A percentile compares a stretch with the other conserved stretches of the same genome.
These are phyloP conservation scores for Oryza glumipatula DNA, from an alignment of 176 grass and related monocot species.

Conservation along the genomic window DNA sequence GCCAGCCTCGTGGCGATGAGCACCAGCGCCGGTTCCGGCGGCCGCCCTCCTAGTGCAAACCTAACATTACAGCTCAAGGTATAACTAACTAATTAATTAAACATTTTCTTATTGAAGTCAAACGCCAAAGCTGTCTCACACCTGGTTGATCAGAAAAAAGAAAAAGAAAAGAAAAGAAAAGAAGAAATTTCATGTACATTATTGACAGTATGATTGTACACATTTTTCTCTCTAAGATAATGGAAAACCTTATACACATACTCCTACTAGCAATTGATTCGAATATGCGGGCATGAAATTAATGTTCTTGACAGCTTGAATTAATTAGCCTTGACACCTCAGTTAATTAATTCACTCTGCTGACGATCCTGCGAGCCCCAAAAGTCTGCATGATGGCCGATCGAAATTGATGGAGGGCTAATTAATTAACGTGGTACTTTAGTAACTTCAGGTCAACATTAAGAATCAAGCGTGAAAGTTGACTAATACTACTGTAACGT, in stretches of 20 bases:
- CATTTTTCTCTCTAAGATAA: background rate
- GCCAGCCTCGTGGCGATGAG: conserved; percentile 57
- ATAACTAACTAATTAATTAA: background rate
- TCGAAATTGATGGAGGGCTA: background rate
- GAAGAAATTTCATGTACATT: too few relatives aligned
- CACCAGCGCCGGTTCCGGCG: conserved; percentile 19
- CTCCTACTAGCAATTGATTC: background rate
- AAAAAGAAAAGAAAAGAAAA: too few relatives aligned
- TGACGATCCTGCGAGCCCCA: too few relatives aligned
- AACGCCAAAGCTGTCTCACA: background rate
- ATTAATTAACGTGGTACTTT: background rate
- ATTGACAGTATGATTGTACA: background rate
- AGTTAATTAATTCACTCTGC: background rate
- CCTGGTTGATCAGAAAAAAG: background rate
- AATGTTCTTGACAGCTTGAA: background rate
- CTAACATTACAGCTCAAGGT: conserved; percentile 65
- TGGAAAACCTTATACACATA: background rate
- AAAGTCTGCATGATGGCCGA: background rate
- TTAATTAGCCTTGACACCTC: background rate
- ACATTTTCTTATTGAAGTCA: background rate
- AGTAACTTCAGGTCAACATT: background rate
- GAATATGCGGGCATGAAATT: too few relatives aligned
- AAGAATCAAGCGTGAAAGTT: background rate
- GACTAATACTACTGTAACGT: background rate
- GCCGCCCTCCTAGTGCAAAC: background rate